Conservation (phyloP, 106 monocot species). For the Cymbidium sinense region DNA sequence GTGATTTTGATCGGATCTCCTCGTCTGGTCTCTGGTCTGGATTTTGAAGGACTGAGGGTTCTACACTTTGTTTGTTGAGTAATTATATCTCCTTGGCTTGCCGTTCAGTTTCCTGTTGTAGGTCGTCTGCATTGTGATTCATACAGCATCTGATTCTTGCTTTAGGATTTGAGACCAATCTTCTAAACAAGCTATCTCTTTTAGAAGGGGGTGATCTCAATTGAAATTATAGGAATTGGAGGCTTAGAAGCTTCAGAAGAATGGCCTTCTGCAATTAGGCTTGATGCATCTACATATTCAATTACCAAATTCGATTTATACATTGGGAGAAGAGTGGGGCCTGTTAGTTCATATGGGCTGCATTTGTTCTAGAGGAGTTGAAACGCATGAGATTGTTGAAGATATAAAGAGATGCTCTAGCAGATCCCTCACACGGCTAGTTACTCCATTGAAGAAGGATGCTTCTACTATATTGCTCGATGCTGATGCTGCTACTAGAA, state of each 20-base stretch:
- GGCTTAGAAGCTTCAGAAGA: background rate
- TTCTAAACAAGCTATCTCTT: no score
- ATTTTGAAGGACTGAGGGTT: background rate
- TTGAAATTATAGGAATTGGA: background rate
- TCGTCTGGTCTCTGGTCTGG: background rate
- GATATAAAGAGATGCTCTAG: constrained; percentile 3
- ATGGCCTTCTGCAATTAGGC: background rate
- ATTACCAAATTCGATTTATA: background rate
- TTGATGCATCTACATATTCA: constrained; percentile 9
- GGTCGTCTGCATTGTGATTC: background rate
- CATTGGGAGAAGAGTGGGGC: background rate
- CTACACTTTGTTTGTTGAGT: background rate
- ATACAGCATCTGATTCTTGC: background rate
- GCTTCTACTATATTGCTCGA: background rate
- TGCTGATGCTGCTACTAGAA: constrained; percentile 4
- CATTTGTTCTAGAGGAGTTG: constrained; percentile 31
- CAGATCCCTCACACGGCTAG: constrained; percentile 9
- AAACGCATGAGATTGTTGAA: constrained; percentile 9
- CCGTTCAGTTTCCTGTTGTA: background rate
- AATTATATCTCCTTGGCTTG: background rate
- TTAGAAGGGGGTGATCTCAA: background rate
- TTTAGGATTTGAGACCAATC: background rate
- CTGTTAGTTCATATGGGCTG: constrained; percentile 22
- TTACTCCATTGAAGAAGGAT: constrained; percentile 11
- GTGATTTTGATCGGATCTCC: constrained; percentile 7